Percentiles rank a stretch among this genome's conserved stretches.
Conservation (phyloP, 495 filamentous ascomycete genomes). For the Tuber borchii region DNA sequence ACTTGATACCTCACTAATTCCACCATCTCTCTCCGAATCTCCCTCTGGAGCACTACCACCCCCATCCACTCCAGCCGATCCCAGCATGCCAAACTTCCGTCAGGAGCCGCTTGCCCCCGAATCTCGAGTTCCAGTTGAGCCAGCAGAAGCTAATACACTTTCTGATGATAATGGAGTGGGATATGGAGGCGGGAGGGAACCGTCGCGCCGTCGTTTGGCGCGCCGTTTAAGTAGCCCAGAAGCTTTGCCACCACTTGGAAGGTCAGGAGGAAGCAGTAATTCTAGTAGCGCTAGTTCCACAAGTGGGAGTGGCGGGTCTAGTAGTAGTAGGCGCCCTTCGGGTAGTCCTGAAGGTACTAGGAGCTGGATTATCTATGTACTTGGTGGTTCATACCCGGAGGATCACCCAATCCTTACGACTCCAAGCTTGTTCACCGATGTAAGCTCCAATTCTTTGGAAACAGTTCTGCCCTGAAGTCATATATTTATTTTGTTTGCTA, state of each 20-base stretch:
- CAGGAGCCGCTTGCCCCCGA: constrained; percentile 33
- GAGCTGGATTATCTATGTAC: constrained; percentile 75
- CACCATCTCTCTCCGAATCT: constrained; percentile 51
- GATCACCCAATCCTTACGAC: constrained; percentile 71
- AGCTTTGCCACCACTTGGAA: constrained; percentile 11
- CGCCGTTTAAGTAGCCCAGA: constrained; percentile 38
- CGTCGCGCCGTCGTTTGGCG: constrained; percentile 25
- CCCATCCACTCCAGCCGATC: constrained; percentile 63
- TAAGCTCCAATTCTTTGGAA: constrained; percentile 42
- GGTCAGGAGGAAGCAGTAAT: constrained; percentile 18
- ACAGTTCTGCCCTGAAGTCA: constrained; percentile 9
- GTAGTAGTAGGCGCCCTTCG: constrained; percentile 23
- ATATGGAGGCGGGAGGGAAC: constrained; percentile 15
- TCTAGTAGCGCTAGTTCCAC: constrained; percentile 19
- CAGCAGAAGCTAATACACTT: constrained; percentile 13
- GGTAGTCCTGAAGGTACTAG: constrained; percentile 44
- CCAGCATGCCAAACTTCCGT: constrained; percentile 50
- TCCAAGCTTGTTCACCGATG: constrained; percentile 69
- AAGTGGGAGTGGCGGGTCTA: constrained; percentile 14
- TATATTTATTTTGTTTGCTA: constrained; percentile 5
- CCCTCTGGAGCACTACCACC: constrained; percentile 60
- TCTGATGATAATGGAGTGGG: constrained; percentile 23
- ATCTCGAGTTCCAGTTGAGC: not conserved
- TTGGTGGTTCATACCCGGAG: constrained; percentile 68
- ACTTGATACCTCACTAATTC: constrained; percentile 43